These are phyloP conservation scores for Metschnikowia peoriensis DNA, from an alignment of 805 yeast genomes.

Conservation along the genomic window DNA sequence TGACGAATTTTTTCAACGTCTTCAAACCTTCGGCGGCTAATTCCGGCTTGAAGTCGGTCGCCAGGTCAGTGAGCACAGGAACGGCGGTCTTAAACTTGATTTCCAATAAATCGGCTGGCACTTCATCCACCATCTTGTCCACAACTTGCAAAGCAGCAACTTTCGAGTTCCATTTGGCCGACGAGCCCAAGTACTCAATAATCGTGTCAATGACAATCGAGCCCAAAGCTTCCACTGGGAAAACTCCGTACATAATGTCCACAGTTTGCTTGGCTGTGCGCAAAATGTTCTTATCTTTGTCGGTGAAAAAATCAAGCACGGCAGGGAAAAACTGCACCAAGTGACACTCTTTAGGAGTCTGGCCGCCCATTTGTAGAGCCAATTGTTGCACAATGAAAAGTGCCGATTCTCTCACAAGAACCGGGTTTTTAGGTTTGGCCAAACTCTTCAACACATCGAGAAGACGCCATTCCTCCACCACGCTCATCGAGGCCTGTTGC, in stretches of 20 bases:
- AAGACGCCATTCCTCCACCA: constrained; percentile 64
- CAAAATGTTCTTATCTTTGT: constrained; percentile 82
- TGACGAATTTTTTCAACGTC: constrained; percentile 68
- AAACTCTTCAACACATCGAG: constrained; percentile 62
- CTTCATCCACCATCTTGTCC: constrained; percentile 72
- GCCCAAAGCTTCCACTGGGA: constrained; percentile 76
- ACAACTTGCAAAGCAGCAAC: constrained; percentile 71
- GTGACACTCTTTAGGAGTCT: constrained; percentile 73
- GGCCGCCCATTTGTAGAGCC: constrained; percentile 59
- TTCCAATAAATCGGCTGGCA: constrained; percentile 84
- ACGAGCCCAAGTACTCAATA: constrained; percentile 62
- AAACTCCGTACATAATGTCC: constrained; percentile 65
- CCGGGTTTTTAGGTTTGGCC: constrained; percentile 68
- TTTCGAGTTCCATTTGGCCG: constrained; percentile 94
- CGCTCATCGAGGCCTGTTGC: constrained; percentile 38
- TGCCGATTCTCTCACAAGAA: constrained; percentile 75
- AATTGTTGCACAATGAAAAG: constrained; percentile 60
- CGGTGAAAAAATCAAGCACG: constrained; percentile 73
- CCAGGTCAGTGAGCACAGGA: constrained; percentile 82
- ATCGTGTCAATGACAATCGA: constrained; percentile 64
- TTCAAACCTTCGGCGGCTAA: constrained; percentile 80
- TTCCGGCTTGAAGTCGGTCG: constrained; percentile 97
- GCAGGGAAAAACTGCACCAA: constrained; percentile 59
- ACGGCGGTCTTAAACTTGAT: constrained; percentile 72
- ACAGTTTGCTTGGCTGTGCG: constrained; percentile 82